phyloP scores from a whole-genome alignment of 768 basidiomycete species.

The Dioszegia aurantiaca region DNA sequence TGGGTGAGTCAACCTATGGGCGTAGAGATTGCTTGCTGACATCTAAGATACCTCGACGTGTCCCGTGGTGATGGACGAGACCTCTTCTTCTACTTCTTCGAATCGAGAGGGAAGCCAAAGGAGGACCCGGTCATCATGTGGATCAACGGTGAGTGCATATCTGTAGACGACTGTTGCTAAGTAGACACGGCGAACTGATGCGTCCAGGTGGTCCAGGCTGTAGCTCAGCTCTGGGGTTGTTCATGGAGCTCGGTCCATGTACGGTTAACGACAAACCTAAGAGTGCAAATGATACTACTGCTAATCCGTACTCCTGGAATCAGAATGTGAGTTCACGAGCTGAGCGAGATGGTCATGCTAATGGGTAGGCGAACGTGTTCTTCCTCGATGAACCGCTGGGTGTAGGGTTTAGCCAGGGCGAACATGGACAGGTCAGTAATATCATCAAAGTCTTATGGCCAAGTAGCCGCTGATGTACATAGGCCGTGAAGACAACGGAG shows the following conservation, averaged over 20 bases:
- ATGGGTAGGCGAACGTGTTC: conserved; percentile 50
- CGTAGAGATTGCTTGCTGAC: conserved; percentile 4
- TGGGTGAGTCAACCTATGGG: conserved; percentile 34
- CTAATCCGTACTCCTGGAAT: conserved; percentile 53
- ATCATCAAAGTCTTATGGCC: not conserved
- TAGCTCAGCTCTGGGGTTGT: conserved; percentile 62
- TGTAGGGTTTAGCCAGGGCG: conserved; percentile 56
- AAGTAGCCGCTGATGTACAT: conserved; percentile 52
- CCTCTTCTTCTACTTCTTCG: conserved; percentile 68
- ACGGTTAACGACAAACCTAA: conserved; percentile 55
- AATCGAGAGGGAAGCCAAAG: conserved; percentile 58
- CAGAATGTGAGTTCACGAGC: conserved; percentile 31
- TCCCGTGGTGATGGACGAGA: conserved; percentile 43
- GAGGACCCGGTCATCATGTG: conserved; percentile 52
- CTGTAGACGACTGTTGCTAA: too few relatives aligned
- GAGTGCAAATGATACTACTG: conserved; percentile 47
- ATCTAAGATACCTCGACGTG: conserved; percentile 42
- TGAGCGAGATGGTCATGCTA: not conserved
- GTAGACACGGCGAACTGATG: not conserved
- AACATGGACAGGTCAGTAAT: conserved; percentile 58
- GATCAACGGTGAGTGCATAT: conserved; percentile 47
- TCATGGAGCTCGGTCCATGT: conserved; percentile 77
- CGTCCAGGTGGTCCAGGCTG: conserved; percentile 60
- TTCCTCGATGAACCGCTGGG: conserved; percentile 63
- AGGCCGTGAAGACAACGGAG: conserved; percentile 70